Evolutionary conservation across 2,329 filamentous ascomycete genomes (phyloP).

Genomic region (Diaporthe capsici): DNA sequence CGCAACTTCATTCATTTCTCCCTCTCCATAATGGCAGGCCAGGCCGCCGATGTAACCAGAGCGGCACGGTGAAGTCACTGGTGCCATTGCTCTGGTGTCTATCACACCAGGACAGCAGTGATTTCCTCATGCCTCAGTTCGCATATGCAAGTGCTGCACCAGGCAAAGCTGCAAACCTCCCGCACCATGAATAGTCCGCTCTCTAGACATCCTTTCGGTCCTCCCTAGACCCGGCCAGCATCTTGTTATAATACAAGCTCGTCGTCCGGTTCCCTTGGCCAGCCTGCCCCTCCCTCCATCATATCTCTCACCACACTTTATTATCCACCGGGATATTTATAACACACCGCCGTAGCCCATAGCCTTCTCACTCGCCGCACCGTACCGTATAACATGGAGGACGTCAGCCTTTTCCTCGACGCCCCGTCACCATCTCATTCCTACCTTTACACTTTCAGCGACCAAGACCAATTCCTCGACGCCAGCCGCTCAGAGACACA

Average conservation of each 20-base stretch:
- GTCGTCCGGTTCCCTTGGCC: slow-evolving; percentile 10
- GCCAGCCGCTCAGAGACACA: slow-evolving; percentile 53
- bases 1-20: background rate
- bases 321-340: slow-evolving; percentile 14
- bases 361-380: background rate
- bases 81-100: slow-evolving; percentile 11
- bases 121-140: slow-evolving; percentile 18
- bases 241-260: slow-evolving; percentile 35
- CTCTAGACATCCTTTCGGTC: slow-evolving; percentile 11
- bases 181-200: slow-evolving; percentile 21
- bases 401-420: slow-evolving; percentile 49
- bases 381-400: slow-evolving; percentile 48
- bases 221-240: slow-evolving; percentile 11
- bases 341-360: slow-evolving; percentile 6
- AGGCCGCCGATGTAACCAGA: slow-evolving; percentile 39
- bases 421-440: slow-evolving; percentile 52
- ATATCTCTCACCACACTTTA: slow-evolving; percentile 19
- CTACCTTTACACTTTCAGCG: slow-evolving; percentile 52
- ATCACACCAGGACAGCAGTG: slow-evolving; percentile 26
- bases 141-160: slow-evolving; percentile 27
- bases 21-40: slow-evolving; percentile 10
- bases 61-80: slow-evolving; percentile 26
- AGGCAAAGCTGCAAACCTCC: slow-evolving; percentile 4
- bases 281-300: background rate
- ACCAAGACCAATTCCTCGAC: slow-evolving; percentile 55